Base-by-base conservation (phyloP, 2,329 filamentous ascomycete species). In the Venturia carpophila region DNA sequence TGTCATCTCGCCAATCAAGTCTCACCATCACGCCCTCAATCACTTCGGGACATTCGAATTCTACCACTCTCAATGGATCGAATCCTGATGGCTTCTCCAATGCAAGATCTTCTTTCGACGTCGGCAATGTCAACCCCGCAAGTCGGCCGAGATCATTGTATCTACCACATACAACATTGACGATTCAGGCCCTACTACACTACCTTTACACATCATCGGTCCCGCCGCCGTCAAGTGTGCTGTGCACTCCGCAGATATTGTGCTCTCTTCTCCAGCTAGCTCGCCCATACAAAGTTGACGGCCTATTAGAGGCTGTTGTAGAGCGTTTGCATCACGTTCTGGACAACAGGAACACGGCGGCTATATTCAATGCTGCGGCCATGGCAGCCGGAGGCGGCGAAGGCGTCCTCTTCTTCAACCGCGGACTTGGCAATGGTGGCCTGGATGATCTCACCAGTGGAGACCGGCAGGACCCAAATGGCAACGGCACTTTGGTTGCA, bases 341-440 rank as follows among this genome's bases (percentile, higher is more conserved):
- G 4, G 94, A 99, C 74, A 94, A 91, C 60, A 85, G 93, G 60
- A 99, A 97, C 70, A 93, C 94, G 0, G 94, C 94, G 0, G 94
- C 94, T 6, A 92, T 99, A 0, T 99, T 99, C 80, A 99, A 99
- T 69, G 94, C 94, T 0, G 94, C 93, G 0, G 94, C 94, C 64
- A 97, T 97, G 94, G 94, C 92, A 0, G 94, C 94, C 1, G 94
- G 94, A 13, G 92, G 94, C 34, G 94, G 94, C 0, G 86, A 92
- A 60, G 90, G 90, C 60, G 90, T 93, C 37, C 87, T 89, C 64
- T 90, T 85, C 71, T 71, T 78, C 82, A 45, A 80, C 55, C 30
- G 64, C 15, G 60, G 60, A 6, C 64, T 56, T 17, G 47, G 10
- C 34, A 60, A 37, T 30, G 63, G 63, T 5, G 27, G 71, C 73